Percentiles rank a stretch among this genome's conserved stretches.
phyloP scores from a whole-genome alignment of 2,329 filamentous ascomycete species.

The Fusarium beomiforme region DNA sequence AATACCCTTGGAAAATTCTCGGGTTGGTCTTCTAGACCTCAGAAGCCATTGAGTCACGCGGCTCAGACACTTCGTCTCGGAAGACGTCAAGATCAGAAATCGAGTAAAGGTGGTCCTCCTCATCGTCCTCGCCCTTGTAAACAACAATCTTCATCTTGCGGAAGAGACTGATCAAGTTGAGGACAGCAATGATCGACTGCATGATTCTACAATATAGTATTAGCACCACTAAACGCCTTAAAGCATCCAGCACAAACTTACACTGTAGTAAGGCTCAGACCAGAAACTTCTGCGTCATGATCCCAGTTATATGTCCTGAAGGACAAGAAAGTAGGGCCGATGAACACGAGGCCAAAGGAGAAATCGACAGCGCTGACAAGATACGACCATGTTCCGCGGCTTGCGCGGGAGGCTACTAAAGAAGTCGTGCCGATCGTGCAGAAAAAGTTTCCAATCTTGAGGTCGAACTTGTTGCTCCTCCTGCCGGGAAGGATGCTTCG shows the following conservation, averaged over 20 bases:
- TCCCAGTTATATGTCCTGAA: constrained; percentile 2
- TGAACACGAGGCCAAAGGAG: constrained; percentile 27
- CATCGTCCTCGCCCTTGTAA: constrained; percentile 30
- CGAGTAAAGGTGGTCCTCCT: constrained; percentile 14
- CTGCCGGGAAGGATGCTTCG: constrained; percentile 10
- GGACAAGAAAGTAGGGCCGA: constrained; percentile 26
- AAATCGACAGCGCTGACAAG: constrained; percentile 32
- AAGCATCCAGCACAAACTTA: constrained; percentile 6
- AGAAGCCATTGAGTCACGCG: constrained; percentile 29
- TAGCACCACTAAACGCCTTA: neutral
- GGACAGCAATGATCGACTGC: constrained; percentile 19
- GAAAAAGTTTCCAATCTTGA: constrained; percentile 37
- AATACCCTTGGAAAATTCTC: neutral
- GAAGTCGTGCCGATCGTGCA: constrained; percentile 27
- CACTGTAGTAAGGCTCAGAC: constrained; percentile 29
- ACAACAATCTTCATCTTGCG: constrained; percentile 33
- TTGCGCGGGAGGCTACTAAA: neutral
- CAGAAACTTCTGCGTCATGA: neutral
- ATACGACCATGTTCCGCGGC: constrained; percentile 3
- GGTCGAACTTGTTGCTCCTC: constrained; percentile 31
- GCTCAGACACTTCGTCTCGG: constrained; percentile 33
- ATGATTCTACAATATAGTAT: constrained; percentile 14
- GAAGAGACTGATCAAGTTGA: constrained; percentile 30
- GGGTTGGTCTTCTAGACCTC: constrained; percentile 3
- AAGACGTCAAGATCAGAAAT: constrained; percentile 30